Evolutionary conservation across 1,284 basidiomycete species (phyloP).

Genomic region (Ganoderma lucidum): DNA sequence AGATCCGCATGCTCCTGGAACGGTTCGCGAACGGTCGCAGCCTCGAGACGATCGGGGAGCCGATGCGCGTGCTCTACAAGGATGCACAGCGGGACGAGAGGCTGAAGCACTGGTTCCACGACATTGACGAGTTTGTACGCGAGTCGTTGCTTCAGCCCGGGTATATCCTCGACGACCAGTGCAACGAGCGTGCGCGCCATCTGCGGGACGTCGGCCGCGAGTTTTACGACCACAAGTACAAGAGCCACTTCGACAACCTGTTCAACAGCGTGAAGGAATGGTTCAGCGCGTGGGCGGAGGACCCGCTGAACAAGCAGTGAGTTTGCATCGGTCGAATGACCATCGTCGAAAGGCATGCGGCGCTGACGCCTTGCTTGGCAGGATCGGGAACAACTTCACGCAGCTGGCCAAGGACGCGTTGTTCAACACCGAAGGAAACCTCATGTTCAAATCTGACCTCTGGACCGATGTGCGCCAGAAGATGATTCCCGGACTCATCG

Average conservation of each 20-base stretch:
- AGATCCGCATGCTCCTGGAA: constrained; percentile 88
- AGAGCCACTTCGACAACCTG: constrained; percentile 82
- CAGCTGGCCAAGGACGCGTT: constrained; percentile 81
- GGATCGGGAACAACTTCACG: constrained; percentile 84
- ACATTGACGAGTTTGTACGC: constrained; percentile 72
- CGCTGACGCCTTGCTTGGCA: constrained; percentile 68
- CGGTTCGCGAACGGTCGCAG: constrained; percentile 86
- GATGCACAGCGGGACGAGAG: constrained; percentile 82
- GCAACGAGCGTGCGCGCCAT: constrained; percentile 64
- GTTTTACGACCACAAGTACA: constrained; percentile 90
- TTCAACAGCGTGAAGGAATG: constrained; percentile 77
- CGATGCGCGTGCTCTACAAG: constrained; percentile 77
- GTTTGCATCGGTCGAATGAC: not conserved
- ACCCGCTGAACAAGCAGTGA: constrained; percentile 77
- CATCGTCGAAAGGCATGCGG: constrained; percentile 31
- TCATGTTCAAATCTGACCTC: constrained; percentile 89
- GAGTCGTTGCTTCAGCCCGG: constrained; percentile 83
- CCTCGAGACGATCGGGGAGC: constrained; percentile 75
- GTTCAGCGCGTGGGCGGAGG: constrained; percentile 86
- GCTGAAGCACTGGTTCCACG: constrained; percentile 81
- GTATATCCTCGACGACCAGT: constrained; percentile 86
- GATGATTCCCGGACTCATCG: constrained; percentile 84
- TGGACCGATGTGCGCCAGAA: constrained; percentile 89
- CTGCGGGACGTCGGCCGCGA: constrained; percentile 73
- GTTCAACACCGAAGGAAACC: constrained; percentile 67